Evolutionary conservation across 305 asterid genomes (phyloP), one percentile per base, ranked within the genome.

Genomic region (Lippia alba): DNA sequence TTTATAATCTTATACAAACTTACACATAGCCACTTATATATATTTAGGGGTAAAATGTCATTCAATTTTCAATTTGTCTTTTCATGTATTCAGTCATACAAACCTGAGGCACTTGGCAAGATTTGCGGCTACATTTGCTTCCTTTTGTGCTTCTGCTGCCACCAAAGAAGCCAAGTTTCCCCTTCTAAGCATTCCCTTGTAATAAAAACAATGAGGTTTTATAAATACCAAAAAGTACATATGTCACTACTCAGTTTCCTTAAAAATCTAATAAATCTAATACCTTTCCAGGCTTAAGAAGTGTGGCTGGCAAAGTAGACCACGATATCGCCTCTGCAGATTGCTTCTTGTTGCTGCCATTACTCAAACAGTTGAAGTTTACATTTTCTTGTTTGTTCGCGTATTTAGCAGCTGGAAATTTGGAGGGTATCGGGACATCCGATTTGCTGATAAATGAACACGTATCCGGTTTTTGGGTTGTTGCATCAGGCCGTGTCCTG

Each of bases 91-190:
- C 41, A 4, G 41, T 4, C 41, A 36, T 36, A 36, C 55, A 4
- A 70, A 91, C 98, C 97, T 80, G 58, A 94, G 86, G 88, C 91
- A 89, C 62, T 84, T 87, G 69, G 87, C 84, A 66, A 94, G 89
- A 79, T 85, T 86, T 78, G 89, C 85, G 14, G 94, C 92, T 67
- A 77, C 62, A 49, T 77, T 81, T 30, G 97, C 99, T 83, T 94
- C 99, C 55, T 84, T 90, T 58, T 91, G 93, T 63, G 99, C 99
- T 84, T 89, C 92, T 58, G 85, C 84, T 59, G 96, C 94, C 56
- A 89, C 89, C 70, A 81, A 64, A 74, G 88, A 85, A 65, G 96
- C 96, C 72, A 91, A 74, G 64, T 83, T 80, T 53, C 85, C 90
- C 84, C 91, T 91, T 51, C 89, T 87, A 64, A 89, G 75, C 82